Percentiles rank a stretch among this genome's conserved stretches.
Conservation (phyloP, 2,329 filamentous ascomycete species). For the Xylaria sp. region DNA sequence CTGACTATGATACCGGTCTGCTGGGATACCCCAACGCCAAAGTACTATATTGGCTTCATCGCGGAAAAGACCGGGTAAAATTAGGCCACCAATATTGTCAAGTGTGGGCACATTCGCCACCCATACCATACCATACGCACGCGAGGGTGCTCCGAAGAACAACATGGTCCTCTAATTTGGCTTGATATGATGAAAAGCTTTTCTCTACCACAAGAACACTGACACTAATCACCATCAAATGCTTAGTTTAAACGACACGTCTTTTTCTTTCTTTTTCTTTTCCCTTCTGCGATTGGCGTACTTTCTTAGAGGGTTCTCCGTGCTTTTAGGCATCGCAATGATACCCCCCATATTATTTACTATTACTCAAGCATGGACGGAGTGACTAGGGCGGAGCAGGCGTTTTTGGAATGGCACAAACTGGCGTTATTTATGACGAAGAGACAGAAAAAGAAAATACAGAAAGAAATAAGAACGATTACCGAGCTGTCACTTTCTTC, state of each 20-base stretch:
- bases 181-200: neutral
- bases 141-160: neutral
- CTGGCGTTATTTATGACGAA: neutral
- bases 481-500: neutral
- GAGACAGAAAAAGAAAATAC: neutral
- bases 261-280: neutral
- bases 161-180: neutral
- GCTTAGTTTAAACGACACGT: too few relatives aligned
- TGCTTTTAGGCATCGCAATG: conserved; percentile 39
- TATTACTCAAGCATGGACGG: neutral
- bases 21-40: conserved; percentile 67
- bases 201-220: neutral
- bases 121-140: neutral
- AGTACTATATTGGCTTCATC: conserved; percentile 82
- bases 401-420: neutral
- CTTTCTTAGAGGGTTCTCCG: conserved; percentile 7
- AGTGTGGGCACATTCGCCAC: too few relatives aligned
- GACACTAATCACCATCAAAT: too few relatives aligned
- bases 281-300: neutral
- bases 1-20: conserved; percentile 83
- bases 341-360: conserved; percentile 31
- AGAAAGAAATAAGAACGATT: neutral
- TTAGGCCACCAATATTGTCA: neutral
- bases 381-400: neutral
- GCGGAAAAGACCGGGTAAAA: conserved; percentile 54